Conservation (phyloP, 2,329 filamentous ascomycete genomes). For the Arthroderma uncinatum region DNA sequence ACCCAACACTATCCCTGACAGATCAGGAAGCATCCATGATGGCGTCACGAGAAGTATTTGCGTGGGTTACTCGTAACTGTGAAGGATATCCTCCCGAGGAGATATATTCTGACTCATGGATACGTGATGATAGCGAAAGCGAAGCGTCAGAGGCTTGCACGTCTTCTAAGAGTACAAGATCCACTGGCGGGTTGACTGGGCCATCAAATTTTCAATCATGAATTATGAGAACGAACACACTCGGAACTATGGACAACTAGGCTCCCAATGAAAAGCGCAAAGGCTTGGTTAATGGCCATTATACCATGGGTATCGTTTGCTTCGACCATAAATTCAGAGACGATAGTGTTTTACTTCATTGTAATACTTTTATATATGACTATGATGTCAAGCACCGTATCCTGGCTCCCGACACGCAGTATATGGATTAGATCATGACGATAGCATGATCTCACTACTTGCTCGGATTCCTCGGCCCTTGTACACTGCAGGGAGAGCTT, state of each 20-base stretch:
- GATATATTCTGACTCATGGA: constrained; percentile 16
- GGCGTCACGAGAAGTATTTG: constrained; percentile 16
- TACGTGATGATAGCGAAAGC: constrained; percentile 12
- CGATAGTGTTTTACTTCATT: no score
- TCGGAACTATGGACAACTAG: constrained; percentile 8
- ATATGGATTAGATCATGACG: no score
- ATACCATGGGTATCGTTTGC: no score
- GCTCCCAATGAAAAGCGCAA: no score
- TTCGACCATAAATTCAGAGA: no score
- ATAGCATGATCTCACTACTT: no score
- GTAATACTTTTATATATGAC: no score
- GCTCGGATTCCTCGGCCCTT: no score
- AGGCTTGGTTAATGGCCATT: no score
- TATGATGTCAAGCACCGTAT: no score
- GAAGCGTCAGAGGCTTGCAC: neutral
- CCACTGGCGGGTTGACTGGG: neutral
- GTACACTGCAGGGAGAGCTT: no score
- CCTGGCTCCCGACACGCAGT: no score
- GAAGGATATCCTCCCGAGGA: constrained; percentile 13
- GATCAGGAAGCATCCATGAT: constrained; percentile 13
- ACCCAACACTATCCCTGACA: neutral
- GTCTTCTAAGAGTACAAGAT: neutral
- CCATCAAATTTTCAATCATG: neutral
- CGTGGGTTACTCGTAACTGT: constrained; percentile 14
- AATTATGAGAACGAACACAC: neutral